These are phyloP conservation scores for Brassica rapa DNA, from an alignment of 345 rosid species.

Conservation along the genomic window DNA sequence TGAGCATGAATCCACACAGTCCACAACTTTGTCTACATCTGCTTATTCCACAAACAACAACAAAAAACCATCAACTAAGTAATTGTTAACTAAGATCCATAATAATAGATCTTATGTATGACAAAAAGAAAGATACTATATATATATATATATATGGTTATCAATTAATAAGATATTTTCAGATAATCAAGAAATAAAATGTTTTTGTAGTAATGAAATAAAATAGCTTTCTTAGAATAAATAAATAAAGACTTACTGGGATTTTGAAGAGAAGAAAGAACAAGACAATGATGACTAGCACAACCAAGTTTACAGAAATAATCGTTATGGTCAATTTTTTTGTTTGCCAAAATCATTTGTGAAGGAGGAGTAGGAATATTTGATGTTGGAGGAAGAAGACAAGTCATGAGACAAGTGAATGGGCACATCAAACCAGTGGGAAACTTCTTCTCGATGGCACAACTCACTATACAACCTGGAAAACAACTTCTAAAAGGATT, in stretches of 20 bases:
- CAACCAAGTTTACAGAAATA: constrained; percentile 35
- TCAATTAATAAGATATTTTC: background rate
- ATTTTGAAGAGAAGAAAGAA: constrained; percentile 19
- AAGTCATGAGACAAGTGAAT: constrained; percentile 9
- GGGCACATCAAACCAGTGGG: constrained; percentile 17
- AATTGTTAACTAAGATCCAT: background rate
- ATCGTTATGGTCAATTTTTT: background rate
- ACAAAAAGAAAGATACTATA: background rate
- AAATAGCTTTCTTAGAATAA: background rate
- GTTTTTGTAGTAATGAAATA: background rate
- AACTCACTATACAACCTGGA: constrained; percentile 2
- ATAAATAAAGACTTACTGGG: constrained; percentile 22
- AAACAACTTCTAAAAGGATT: constrained; percentile 9
- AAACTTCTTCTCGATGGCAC: constrained; percentile 1
- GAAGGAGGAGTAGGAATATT: constrained; percentile 9
- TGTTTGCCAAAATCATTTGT: constrained; percentile 1
- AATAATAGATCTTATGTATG: background rate
- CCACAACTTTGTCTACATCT: constrained; percentile 17
- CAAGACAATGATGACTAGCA: constrained; percentile 26
- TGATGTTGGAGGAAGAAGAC: constrained; percentile 2
- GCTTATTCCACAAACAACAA: constrained; percentile 18
- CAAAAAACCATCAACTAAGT: background rate
- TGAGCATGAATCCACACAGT: constrained; percentile 34
- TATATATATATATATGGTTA: background rate
- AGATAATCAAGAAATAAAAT: background rate